Evolutionary conservation across 1,284 basidiomycete genomes (phyloP), one percentile per base, ranked within the genome.

Genomic region (Sporisorium reilianum): DNA sequence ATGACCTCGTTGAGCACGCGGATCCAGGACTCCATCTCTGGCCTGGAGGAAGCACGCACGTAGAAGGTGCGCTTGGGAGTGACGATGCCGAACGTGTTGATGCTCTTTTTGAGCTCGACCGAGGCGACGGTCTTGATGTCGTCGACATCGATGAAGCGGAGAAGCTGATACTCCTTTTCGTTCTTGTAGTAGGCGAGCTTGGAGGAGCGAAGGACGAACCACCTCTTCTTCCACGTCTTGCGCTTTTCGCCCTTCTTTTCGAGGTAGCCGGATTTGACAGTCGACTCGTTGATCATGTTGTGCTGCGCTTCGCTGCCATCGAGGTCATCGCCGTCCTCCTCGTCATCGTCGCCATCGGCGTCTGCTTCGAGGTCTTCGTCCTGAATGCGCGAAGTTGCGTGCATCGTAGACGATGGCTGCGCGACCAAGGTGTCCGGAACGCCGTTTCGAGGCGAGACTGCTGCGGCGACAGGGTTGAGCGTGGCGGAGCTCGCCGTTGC

Each of bases 171-270:
- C 59, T 84, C 83, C 54, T 87, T 87, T 53, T 93, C 91, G 62
- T 91, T 95, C 88, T 98, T 98, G 90, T 99, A 99, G 87, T 97
- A 97, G 14, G 94, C 94, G 52, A 99, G 87, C 85, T 95, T 93
- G 18, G 92, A 92, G 0, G 93, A 90, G 16, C 96, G 90, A 64
- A 99, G 87, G 0, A 99, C 97, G 79, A 98, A 99, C 96, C 96
- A 99, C 38, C 96, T 90, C 87, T 95, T 95, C 88, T 98, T 98
- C 96, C 96, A 99, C 1, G 91, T 94, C 93, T 97, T 98, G 85
- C 97, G 89, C 70, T 94, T 90, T 86, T 98, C 94, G 75, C 96
- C 95, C 87, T 95, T 96, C 88, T 97, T 97, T 89, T 90, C 91
- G 54, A 98, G 87, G 86, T 95, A 97, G 3, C 95, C 95, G 23